Evolutionary conservation across 768 basidiomycete genomes (phyloP), one percentile per base, ranked within the genome.

Genomic region (Baorangia bicolor): DNA sequence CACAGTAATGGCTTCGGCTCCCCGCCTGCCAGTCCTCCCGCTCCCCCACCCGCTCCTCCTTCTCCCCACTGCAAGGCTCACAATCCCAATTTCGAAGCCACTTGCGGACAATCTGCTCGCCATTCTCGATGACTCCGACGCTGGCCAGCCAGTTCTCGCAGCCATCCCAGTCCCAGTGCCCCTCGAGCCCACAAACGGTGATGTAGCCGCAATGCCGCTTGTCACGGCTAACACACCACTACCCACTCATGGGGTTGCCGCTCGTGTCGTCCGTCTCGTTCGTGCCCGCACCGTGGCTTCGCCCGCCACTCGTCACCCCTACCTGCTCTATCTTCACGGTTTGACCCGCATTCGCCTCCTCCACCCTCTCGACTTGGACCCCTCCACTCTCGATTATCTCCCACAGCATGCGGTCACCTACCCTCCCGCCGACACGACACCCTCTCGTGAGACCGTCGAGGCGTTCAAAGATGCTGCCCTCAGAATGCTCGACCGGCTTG

Each of bases 21-120:
- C 80, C 4, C 82, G 79, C 55, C 78, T 94, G 7, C 85, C 87
- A 4, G 74, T 93, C 28, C 77, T 95, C 44, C 78, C 82, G 6
- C 82, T 95, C 28, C 79, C 83, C 0, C 77, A 87, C 58, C 93
- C 93, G 0, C 74, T 83, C 42, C 73, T 94, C 54, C 82, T 94
- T 35, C 81, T 92, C 13, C 93, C 93, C 0, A 84, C 83, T 9
- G 83, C 87, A 0, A 75, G 85, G 14, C 75, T 90, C 41, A 85
- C 88, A 0, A 71, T 93, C 55, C 84, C 88, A 0, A 78, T 95
- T 21, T 76, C 83, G 18, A 78, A 77, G 20, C 60, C 78, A 23
- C 77, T 86, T 34, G 90, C 86, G 21, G 83, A 88, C 58, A 81
- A 79, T 8, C 73, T 95, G 8, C 75, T 90, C 35, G 72, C 82